Percentiles rank a stretch among this genome's conserved stretches.
These are phyloP conservation scores for Balakata baccata DNA, from an alignment of 345 rosid species.

Conservation along the genomic window DNA sequence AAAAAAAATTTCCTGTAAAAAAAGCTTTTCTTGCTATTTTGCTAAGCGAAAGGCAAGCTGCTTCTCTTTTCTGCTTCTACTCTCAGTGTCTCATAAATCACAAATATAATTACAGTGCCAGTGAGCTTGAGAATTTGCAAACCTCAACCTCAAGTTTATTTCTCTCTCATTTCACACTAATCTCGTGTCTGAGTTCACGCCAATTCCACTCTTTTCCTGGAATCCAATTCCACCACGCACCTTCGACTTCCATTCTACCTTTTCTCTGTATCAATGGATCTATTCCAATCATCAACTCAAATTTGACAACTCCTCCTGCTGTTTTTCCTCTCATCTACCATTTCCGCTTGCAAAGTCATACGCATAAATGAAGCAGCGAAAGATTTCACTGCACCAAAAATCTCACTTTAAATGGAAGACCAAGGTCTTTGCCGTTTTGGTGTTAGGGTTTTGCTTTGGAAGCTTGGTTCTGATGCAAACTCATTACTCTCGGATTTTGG, in stretches of 20 bases:
- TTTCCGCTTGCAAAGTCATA: no score
- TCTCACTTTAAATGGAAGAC: slow-evolving; percentile 61
- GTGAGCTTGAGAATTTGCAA: no score
- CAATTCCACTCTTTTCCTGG: not conserved
- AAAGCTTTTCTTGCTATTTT: no score
- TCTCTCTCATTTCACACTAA: not conserved
- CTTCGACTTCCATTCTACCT: not conserved
- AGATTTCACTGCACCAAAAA: slow-evolving; percentile 45
- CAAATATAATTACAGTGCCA: no score
- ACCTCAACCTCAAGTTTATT: not conserved
- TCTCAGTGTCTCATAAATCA: no score
- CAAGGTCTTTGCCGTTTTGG: slow-evolving; percentile 40
- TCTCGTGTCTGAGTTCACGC: not conserved
- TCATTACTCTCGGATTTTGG: slow-evolving; percentile 47
- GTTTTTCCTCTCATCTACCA: not conserved
- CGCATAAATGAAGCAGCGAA: slow-evolving; percentile 59
- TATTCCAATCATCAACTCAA: not conserved
- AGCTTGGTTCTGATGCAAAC: slow-evolving; percentile 60
- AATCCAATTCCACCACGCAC: not conserved
- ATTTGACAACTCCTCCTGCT: not conserved
- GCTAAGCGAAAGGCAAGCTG: no score
- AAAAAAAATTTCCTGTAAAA: no score
- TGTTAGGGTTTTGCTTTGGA: slow-evolving; percentile 55
- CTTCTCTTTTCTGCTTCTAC: no score
- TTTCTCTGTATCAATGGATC: not conserved